Evolutionary conservation across 202 grass and related monocot genomes (phyloP).

Genomic region (Schoenoplectus triqueter): DNA sequence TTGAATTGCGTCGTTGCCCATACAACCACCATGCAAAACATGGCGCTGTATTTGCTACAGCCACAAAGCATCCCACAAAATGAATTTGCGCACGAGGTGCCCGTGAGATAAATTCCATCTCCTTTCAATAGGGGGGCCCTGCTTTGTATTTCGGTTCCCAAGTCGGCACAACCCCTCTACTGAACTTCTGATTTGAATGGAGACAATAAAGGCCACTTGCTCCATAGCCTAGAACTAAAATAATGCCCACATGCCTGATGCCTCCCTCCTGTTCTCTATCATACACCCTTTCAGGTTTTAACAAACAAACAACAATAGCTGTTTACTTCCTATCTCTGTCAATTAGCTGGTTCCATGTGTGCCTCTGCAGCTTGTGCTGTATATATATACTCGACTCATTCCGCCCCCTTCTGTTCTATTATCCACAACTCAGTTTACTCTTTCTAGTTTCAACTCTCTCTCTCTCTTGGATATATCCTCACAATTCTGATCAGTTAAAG

Average conservation of each 20-base stretch:
- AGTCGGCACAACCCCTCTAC: neutral
- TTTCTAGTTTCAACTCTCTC: neutral
- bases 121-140: too few relatives aligned
- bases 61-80: neutral
- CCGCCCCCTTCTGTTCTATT: neutral
- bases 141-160: neutral
- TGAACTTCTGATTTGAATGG: too few relatives aligned
- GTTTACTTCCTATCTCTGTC: neutral
- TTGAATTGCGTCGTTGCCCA: too few relatives aligned
- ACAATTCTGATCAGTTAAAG: neutral
- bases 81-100: neutral
- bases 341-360: slow-evolving; percentile 8
- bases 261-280: neutral
- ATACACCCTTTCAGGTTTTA: too few relatives aligned
- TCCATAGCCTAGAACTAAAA: too few relatives aligned
- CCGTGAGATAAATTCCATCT: neutral
- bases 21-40: too few relatives aligned
- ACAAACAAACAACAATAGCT: neutral
- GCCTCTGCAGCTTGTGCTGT: neutral
- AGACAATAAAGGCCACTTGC: too few relatives aligned
- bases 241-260: too few relatives aligned
- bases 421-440: slow-evolving; percentile 5
- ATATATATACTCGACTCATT: slow-evolving; percentile 11
- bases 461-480: neutral
- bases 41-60: neutral